Evolutionary conservation across 139 green algal species (phyloP), one percentile per base, ranked within the genome.

Genomic region (Chlorella sp.): DNA sequence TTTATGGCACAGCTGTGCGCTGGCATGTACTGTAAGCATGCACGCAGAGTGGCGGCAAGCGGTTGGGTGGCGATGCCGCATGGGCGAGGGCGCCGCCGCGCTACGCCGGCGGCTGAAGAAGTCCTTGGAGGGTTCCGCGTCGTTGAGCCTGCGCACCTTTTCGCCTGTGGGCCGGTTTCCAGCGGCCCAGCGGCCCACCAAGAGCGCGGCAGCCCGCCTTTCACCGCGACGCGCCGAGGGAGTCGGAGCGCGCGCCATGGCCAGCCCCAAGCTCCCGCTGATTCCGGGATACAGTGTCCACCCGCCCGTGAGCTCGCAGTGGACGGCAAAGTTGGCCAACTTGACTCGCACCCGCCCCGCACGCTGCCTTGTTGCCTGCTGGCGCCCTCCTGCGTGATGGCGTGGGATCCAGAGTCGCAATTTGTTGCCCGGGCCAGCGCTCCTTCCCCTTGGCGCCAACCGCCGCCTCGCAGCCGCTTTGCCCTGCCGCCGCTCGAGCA

Each of bases 271-370:
- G 7, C 63, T 62, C 3, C 36, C 32, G 39, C 39, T 21, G 67
- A 36, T 30, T 56, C 56, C 25, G 63, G 82, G 44, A 9, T 97
- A 95, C 90, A 91, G 60, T 23, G 88, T 95, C 16, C 80, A 63
- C 25, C 81, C 90, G n/a, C 92, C 92, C 64, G 93, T 96, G 73
- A 81, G 93, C n/a, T n/a, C n/a, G 12, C 20, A 30, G 28, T 0
- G 25, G 51, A 13, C 30, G 30, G 21, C 64, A 18, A 71, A 3
- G 28, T 18, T 25, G 64, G 13, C 21, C 28, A 26, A 26, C 3
- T 5, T 38, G 23, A 4, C 3, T 4, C 12, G 64, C 23, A 15
- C 17, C 4, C 30, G 4, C 65, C n/a, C 30, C 30, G 30, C n/a
- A 12, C 4, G 5, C 32, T 13, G 17, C 65, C 17, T 39, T 72